Evolutionary conservation across 805 yeast genomes (phyloP).

Genomic region (Metschnikowia kofuensis): DNA sequence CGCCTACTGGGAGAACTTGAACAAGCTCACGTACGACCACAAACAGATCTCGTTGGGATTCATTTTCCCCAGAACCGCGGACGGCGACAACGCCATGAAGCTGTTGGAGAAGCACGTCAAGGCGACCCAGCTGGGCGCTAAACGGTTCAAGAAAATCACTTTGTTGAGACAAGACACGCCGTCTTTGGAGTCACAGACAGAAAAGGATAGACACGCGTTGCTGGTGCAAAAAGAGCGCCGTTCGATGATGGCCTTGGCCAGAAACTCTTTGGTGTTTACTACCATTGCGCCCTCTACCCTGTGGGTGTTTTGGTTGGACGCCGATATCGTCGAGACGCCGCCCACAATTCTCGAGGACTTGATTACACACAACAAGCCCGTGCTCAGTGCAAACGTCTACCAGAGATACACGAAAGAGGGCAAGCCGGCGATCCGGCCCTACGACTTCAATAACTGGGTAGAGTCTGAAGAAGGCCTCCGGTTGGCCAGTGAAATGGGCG

Average conservation of each 20-base stretch:
- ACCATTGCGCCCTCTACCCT: conserved; percentile 85
- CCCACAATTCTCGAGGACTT: conserved; percentile 79
- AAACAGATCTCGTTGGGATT: conserved; percentile 84
- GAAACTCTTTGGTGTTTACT: conserved; percentile 88
- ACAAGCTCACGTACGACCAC: conserved; percentile 77
- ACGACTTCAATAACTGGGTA: conserved; percentile 96
- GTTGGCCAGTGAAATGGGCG: conserved; percentile 67
- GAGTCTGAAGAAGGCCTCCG: conserved; percentile 77
- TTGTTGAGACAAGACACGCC: conserved; percentile 88
- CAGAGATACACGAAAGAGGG: conserved; percentile 71
- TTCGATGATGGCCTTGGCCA: conserved; percentile 86
- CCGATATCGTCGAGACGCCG: conserved; percentile 91
- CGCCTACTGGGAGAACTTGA: conserved; percentile 83
- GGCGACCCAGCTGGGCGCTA: conserved; percentile 58
- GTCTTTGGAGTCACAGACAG: conserved; percentile 68
- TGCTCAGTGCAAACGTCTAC: conserved; percentile 88
- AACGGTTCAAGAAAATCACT: conserved; percentile 78
- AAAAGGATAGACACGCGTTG: conserved; percentile 88
- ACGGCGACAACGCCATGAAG: conserved; percentile 78
- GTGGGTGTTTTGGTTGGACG: conserved; percentile 96
- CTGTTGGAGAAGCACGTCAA: conserved; percentile 75
- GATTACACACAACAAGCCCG: conserved; percentile 80
- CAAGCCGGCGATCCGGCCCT: conserved; percentile 69
- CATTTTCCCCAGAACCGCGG: conserved; percentile 76
- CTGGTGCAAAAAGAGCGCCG: conserved; percentile 86